Base-by-base conservation (phyloP, 768 basidiomycete genomes). In the Plicaturopsis crispa region DNA sequence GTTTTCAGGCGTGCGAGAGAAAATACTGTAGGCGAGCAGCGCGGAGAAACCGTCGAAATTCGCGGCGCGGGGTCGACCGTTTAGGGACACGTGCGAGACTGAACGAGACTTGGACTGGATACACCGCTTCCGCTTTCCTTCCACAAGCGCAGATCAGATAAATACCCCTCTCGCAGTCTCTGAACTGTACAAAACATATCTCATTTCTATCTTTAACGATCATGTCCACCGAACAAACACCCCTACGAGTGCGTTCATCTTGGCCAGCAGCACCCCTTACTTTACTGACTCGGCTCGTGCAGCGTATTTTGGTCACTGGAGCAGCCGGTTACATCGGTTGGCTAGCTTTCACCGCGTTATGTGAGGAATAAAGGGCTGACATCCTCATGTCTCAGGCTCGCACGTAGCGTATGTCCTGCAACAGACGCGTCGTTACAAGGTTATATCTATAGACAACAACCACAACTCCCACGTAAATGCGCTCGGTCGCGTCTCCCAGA, bases 381-480 rank as follows among this genome's bases (percentile, higher is more conserved):
- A 28, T 8, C 8, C 26, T 28, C 26, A 28, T 8, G n/a, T n/a
- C n/a, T n/a, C 54, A 91, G 94, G 92, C 54, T 94, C 93, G 19
- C 96, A 99, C 63, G 83, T 97, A 56, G 80, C 97, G 47, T 88
- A 84, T 43, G 69, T 77, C 34, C 67, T 96, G 28, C 80, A 96
- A 48, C 74, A 87, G 54, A 89, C 91, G 10, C 78, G 90, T 42
- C 70, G 80, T 45, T 99, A 86, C 73, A 87, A 85, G 56, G 90
- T 97, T 50, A 78, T 97, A 47, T 84, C 92, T 17, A 74, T 98
- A 50, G 96, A 99, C 68, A 98, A 98, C 68, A 70, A 84, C 66
- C 80, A 91, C 62, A 99, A 99, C 57, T 92, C 96, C 3, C 77
- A 78, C 48, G 78, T 86, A 2, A 67, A 67, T 16, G 77, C 90